phyloP scores from a whole-genome alignment of 306 rosid species.

The barrel medic (Medicago truncatula) region DNA sequence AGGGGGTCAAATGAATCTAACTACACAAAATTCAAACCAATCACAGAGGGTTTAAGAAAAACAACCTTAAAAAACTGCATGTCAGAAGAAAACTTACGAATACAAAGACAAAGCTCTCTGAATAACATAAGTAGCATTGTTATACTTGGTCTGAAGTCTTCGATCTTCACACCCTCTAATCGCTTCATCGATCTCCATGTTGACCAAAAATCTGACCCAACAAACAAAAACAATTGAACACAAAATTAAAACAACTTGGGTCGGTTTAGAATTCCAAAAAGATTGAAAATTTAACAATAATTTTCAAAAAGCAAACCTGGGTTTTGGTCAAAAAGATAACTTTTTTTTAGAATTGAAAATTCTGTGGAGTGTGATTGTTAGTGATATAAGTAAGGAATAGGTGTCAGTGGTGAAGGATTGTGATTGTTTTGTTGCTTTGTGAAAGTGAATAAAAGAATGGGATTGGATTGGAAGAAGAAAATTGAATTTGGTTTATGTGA shows the following conservation, averaged over 20 bases:
- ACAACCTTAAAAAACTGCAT: background rate
- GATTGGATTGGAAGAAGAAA: conserved; percentile 38
- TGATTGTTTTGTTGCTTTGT: conserved; percentile 20
- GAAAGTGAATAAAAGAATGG: conserved; percentile 33
- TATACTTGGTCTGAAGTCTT: conserved; percentile 91
- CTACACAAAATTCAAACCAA: conserved; percentile 35
- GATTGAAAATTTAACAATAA: conserved; percentile 27
- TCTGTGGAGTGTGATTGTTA: background rate
- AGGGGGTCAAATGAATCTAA: conserved; percentile 24
- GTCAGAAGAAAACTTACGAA: conserved; percentile 65
- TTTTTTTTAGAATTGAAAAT: conserved; percentile 34
- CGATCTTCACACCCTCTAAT: conserved; percentile 78
- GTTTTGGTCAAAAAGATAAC: conserved; percentile 35
- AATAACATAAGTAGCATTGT: conserved; percentile 82
- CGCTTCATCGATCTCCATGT: conserved; percentile 93
- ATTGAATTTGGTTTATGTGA: conserved; percentile 51
- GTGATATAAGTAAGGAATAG: background rate
- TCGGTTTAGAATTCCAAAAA: conserved; percentile 7
- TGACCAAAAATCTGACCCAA: conserved; percentile 37
- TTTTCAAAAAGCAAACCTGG: conserved; percentile 41
- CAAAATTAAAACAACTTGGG: conserved; percentile 30
- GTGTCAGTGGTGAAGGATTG: conserved; percentile 21
- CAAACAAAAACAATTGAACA: conserved; percentile 19
- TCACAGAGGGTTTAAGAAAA: conserved; percentile 31
- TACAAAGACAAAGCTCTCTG: conserved; percentile 87